Evolutionary conservation across 805 yeast genomes (phyloP), one percentile per base, ranked within the genome.

Genomic region (Metschnikowia noctiluminum): DNA sequence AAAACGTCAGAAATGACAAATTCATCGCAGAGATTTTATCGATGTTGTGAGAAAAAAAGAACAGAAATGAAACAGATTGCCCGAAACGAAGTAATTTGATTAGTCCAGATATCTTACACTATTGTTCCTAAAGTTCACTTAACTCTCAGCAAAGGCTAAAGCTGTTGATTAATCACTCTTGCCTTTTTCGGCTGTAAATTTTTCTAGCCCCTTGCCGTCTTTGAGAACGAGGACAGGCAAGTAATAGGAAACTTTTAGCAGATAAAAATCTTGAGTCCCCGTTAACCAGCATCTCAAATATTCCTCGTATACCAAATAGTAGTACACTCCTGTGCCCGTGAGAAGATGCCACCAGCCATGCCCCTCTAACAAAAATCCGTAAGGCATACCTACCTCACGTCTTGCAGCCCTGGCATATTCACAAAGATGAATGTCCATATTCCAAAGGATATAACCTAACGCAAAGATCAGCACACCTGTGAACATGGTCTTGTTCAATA

Each of bases 281-380:
- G 73, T 72, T 62, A 89, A 77, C 66, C 84, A 82, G 31, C 85
- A 70, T 56, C 92, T 77, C 53, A 91, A 70, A 54, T 86, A 80
- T 70, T 89, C 91, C 60, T 87, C 77, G 62, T 86, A 89, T 3
- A 87, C 82, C 55, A 91, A 77, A 68, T 89, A 91, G 63, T 77
- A 85, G 66, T 92, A 92, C 10, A 92, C 94, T 1, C 97, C 96
- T 16, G 82, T 71, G 0, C 96, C 96, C 0, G 94, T 87, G 54
- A 87, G 76, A 10, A 87, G 70, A 63, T 92, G 98, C 98, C 98
- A 92, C 97, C 97, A 92, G 26, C 96, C 96, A 61, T 92, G 98
- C 28, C 96, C 86, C 66, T 92, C 98, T 34, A 92, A 72, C 3
- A 92, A 55, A 52, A 89, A 78, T 1, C 98, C 98, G 45, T 85